A percentile compares a stretch with the other conserved stretches of the same genome.
Evolutionary conservation across 1,284 basidiomycete species (phyloP).

Genomic region (Heterobasidion irregulare): DNA sequence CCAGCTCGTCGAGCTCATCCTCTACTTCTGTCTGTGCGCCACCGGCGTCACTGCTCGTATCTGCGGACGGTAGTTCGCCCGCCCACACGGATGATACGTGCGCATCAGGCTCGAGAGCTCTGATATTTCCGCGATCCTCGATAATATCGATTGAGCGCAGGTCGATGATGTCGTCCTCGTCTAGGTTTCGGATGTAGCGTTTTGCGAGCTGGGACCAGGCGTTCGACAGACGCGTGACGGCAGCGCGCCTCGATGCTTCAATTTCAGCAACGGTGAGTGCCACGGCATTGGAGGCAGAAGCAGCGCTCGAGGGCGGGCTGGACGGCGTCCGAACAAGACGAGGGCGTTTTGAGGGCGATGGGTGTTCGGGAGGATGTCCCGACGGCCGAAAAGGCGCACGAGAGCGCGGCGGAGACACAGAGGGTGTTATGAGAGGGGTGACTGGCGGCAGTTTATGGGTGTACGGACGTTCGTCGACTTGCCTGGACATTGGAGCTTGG

Average conservation of each 20-base stretch:
- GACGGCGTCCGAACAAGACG: constrained; percentile 25
- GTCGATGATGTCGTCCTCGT: constrained; percentile 73
- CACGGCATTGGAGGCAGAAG: constrained; percentile 17
- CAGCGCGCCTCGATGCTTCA: constrained; percentile 46
- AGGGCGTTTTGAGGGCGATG: constrained; percentile 29
- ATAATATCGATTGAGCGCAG: constrained; percentile 47
- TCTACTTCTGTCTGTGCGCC: constrained; percentile 21
- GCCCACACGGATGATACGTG: constrained; percentile 18
- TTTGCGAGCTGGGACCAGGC: constrained; percentile 60
- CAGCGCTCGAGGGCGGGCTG: constrained; percentile 15
- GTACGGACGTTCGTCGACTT: no score
- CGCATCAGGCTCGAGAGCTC: constrained; percentile 29
- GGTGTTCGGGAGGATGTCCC: constrained; percentile 16
- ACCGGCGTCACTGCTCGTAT: constrained; percentile 19
- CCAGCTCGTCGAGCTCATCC: constrained; percentile 31
- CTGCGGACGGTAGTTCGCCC: constrained; percentile 33
- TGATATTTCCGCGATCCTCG: constrained; percentile 60
- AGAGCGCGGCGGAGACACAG: constrained; percentile 24
- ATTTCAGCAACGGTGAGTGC: constrained; percentile 25
- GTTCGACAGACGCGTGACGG: constrained; percentile 45
- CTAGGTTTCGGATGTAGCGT: constrained; percentile 53
- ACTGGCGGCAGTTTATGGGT: background rate
- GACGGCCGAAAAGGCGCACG: constrained; percentile 10
- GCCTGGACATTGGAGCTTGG: no score
- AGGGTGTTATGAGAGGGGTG: constrained; percentile 21